Conservation (phyloP, 306 rosid genomes). For the Sphenostylis stenocarpa region DNA sequence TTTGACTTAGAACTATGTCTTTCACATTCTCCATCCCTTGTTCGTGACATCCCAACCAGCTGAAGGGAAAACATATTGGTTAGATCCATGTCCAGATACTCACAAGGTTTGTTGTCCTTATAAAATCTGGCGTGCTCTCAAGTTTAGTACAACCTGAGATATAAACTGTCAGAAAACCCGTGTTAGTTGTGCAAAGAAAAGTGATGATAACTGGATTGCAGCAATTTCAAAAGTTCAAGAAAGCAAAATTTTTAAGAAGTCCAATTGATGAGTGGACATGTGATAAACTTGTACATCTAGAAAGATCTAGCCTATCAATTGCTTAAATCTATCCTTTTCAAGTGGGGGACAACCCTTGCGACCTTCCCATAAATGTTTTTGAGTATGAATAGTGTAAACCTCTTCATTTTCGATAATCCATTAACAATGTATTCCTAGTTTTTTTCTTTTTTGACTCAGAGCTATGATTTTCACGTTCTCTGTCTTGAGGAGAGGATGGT, state of each 20-base stretch:
- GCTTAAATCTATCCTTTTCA: background rate
- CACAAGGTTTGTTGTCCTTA: background rate
- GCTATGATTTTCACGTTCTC: constrained; percentile 25
- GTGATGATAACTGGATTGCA: background rate
- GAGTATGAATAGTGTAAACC: constrained; percentile 17
- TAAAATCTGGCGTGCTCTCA: background rate
- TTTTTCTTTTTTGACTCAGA: background rate
- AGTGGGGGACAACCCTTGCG: background rate
- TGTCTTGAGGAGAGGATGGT: no score
- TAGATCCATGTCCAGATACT: background rate
- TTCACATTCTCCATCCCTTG: no score
- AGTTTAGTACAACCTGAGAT: background rate
- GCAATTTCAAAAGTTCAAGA: background rate
- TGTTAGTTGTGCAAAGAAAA: background rate
- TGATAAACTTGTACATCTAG: background rate
- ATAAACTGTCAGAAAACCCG: background rate
- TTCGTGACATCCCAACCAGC: no score
- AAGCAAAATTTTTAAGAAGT: background rate
- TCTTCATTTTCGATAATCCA: constrained; percentile 11
- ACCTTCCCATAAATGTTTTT: constrained; percentile 16
- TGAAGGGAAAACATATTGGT: no score
- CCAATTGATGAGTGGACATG: background rate
- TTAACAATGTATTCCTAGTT: background rate
- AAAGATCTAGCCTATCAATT: background rate
- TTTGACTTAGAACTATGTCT: no score